Evolutionary conservation across 768 basidiomycete genomes (phyloP), one percentile per base, ranked within the genome.

Genomic region (Boletus rubroflammeus): DNA sequence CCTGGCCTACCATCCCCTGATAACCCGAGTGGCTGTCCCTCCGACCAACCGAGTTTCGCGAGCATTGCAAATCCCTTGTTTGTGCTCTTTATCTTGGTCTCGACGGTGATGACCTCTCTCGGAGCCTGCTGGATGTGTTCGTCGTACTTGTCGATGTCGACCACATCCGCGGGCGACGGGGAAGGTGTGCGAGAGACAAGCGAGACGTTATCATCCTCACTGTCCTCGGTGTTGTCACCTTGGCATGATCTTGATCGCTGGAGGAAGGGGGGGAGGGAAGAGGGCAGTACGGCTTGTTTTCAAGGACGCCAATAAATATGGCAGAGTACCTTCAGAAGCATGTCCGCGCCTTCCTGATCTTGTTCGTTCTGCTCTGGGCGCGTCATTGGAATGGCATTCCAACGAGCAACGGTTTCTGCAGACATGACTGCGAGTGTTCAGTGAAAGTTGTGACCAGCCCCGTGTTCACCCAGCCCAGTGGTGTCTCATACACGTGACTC

Each of bases 61-160:
- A 93, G 81, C 76, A 93, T 79, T 8, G 81, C 76, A 66, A 91
- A 92, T 13, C 91, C 91, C 63, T 85, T 88, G 71, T 93, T 93
- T 35, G 81, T 79, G 39, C 80, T 76, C 66, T 87, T 86, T 62
- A 93, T 84, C 68, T 78, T 90, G 39, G 89, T 92, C 47, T 93
- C 86, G 51, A 92, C 82, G 8, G 91, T 92, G 57, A 92, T 79
- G 59, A 83, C 76, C 64, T 93, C 90, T 31, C 74, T 79, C 45
- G 75, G 75, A 5, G 75, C 64, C 9, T 77, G 76, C 29, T 67
- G 73, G 47, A 80, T 69, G 65, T 83, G 80, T 64, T 88, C 85
- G 60, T 90, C 86, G 65, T 88, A 88, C 62, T 82, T 83, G 57
- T 81, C 79, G 38, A 78, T 69, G 53, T 87, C 81, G 80, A 81